Evolutionary conservation across 257 asterid species (phyloP).

Genomic region (Oldenlandia corymbosa): DNA sequence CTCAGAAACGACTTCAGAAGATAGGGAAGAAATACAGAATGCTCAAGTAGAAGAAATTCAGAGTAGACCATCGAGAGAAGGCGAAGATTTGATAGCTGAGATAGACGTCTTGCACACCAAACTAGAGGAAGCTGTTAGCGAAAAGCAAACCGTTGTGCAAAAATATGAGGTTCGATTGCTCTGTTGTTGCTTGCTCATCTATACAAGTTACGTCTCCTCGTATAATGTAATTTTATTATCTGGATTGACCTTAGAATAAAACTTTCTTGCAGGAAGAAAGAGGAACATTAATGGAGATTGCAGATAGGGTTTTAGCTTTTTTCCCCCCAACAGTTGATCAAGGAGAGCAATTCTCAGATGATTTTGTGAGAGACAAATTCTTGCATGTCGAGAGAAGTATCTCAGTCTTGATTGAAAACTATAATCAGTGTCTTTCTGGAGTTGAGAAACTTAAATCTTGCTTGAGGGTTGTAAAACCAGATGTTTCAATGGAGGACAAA

Average conservation of each 20-base stretch:
- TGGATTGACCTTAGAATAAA: conserved; percentile 15
- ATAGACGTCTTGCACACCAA: conserved; percentile 47
- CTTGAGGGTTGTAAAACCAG: conserved; percentile 44
- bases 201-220: neutral
- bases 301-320: conserved; percentile 47
- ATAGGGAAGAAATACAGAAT: conserved; percentile 35
- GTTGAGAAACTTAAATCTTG: conserved; percentile 47
- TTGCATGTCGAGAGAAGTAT: conserved; percentile 50
- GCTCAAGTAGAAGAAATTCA: conserved; percentile 38
- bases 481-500: conserved; percentile 43
- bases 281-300: conserved; percentile 34
- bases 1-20: conserved; percentile 56
- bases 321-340: conserved; percentile 36
- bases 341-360: conserved; percentile 42
- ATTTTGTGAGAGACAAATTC: conserved; percentile 48
- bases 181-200: neutral
- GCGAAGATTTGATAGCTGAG: conserved; percentile 46
- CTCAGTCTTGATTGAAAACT: conserved; percentile 41
- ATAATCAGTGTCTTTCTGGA: conserved; percentile 46
- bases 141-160: conserved; percentile 41
- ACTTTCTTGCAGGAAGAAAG: conserved; percentile 63
- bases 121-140: conserved; percentile 49
- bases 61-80: conserved; percentile 34
- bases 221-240: conserved; percentile 2
- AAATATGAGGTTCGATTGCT: conserved; percentile 53